Base-by-base conservation (phyloP, 805 yeast genomes). In the Cyberlindnera galapagoensis region DNA sequence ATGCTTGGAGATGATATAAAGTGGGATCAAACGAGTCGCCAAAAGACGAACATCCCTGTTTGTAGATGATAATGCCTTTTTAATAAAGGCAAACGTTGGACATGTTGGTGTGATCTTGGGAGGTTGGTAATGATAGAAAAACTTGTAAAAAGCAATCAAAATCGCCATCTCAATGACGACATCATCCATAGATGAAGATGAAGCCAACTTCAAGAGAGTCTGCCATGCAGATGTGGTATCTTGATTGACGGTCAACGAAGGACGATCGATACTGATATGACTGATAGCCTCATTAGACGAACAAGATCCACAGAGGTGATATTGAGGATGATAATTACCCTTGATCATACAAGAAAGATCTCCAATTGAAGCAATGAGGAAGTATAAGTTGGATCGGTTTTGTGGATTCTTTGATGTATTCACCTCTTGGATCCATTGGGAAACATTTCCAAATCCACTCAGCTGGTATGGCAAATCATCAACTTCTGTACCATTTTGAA, bases 31-130 rank as follows among this genome's bases (percentile, higher is more conserved):
- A 37, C 76, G 65, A 0, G 72, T 61, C 3, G 76, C 62, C 4
- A 74, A 44, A 3, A 80, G 37, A 30, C 90, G 52, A 0, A 77
- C 62, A 36, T 76, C 80, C 42, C 90, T 56, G 34, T 69, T 66
- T 7, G 51, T 53, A n/a, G 61, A 59, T 1, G 49, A 36, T 24
- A 75, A 58, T 13, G 67, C 59, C 3, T 43, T 37, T 24, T 62
- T 48, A 2, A 78, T 37, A 34, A 71, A 67, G 6, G 46, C 48
- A 54, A 72, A 73, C 6, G 63, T 21, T 1, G 37, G 36, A 21
- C 47, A 43, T 9, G 35, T 56, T 42, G 32, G 43, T 12, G 33
- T 46, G 24, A 63, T 46, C 24, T 43, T 47, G 5, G 76, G 76
- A 0, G 80, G 72, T 31, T 69, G 63, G 45, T 52, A 80, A 26